These are phyloP conservation scores for Colletotrichum sp. DNA, from an alignment of 2,329 filamentous ascomycete species.

Conservation along the genomic window DNA sequence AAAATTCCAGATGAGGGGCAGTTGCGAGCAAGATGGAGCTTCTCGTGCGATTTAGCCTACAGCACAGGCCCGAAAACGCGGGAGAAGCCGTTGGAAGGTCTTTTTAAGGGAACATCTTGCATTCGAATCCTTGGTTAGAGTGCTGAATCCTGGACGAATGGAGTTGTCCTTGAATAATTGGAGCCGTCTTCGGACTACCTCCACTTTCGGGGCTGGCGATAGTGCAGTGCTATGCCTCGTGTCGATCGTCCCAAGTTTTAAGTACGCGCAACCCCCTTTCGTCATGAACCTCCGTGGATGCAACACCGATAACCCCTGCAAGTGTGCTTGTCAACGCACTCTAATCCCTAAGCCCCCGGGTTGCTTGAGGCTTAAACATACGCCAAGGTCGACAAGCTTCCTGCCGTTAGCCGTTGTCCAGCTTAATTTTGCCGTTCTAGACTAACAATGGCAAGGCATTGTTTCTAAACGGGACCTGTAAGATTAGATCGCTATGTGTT, in stretches of 20 bases:
- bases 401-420: background rate
- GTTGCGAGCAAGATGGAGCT: background rate
- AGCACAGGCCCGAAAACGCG: background rate
- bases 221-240: background rate
- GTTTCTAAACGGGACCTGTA: background rate
- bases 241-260: background rate
- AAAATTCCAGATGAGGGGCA: background rate
- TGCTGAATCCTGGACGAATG: background rate
- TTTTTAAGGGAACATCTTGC: background rate
- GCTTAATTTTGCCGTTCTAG: background rate
- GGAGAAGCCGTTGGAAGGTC: background rate
- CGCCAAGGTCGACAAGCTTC: background rate
- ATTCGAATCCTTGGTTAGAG: background rate
- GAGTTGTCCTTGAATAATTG: background rate
- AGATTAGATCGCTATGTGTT: background rate
- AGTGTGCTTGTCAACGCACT: background rate
- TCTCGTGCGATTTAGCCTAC: background rate
- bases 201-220: background rate
- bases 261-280: background rate
- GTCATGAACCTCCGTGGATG: background rate
- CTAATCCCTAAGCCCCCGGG: background rate
- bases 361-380: background rate
- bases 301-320: background rate
- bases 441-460: background rate
- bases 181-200: background rate